These are phyloP conservation scores for Cadophora sp. DNA, from an alignment of 2,329 filamentous ascomycete species.

Conservation along the genomic window DNA sequence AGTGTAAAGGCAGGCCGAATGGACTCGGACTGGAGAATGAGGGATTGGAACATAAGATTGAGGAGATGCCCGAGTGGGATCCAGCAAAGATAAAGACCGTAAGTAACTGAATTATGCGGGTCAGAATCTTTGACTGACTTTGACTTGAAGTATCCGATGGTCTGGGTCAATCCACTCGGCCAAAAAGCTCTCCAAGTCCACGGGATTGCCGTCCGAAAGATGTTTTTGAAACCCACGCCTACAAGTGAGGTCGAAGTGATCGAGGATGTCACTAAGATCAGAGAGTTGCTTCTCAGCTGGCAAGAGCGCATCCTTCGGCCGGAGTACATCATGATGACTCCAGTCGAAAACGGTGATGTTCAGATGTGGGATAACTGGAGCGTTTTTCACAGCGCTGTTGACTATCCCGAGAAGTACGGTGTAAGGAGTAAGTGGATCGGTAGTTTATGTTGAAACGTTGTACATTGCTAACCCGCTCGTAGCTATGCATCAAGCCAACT, in stretches of 20 bases:
- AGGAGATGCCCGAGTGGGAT: slow-evolving; percentile 48
- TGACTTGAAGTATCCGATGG: slow-evolving; percentile 50
- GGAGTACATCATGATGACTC: slow-evolving; percentile 50
- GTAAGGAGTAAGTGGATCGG: slow-evolving; percentile 42
- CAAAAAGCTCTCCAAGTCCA: slow-evolving; percentile 54
- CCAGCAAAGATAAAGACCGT: slow-evolving; percentile 45
- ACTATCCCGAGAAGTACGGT: slow-evolving; percentile 50
- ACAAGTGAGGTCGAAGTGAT: slow-evolving; percentile 46
- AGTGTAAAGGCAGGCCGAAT: slow-evolving; percentile 46
- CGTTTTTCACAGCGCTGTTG: slow-evolving; percentile 51
- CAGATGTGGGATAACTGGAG: slow-evolving; percentile 53
- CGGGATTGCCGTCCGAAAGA: slow-evolving; percentile 48
- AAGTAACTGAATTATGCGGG: neutral
- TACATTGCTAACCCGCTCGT: neutral
- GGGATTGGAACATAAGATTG: slow-evolving; percentile 48
- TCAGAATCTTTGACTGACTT: neutral
- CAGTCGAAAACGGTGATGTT: slow-evolving; percentile 52
- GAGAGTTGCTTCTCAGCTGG: slow-evolving; percentile 46
- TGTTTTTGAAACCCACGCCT: slow-evolving; percentile 47
- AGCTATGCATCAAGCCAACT: slow-evolving; percentile 54
- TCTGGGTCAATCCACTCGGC: slow-evolving; percentile 53
- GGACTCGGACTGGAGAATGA: slow-evolving; percentile 50
- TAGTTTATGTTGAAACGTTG: neutral
- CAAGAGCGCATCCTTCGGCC: slow-evolving; percentile 50
- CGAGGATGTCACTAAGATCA: slow-evolving; percentile 49